phyloP scores from a whole-genome alignment of 2,329 filamentous ascomycete genomes.

The Celoporthe dispersa region DNA sequence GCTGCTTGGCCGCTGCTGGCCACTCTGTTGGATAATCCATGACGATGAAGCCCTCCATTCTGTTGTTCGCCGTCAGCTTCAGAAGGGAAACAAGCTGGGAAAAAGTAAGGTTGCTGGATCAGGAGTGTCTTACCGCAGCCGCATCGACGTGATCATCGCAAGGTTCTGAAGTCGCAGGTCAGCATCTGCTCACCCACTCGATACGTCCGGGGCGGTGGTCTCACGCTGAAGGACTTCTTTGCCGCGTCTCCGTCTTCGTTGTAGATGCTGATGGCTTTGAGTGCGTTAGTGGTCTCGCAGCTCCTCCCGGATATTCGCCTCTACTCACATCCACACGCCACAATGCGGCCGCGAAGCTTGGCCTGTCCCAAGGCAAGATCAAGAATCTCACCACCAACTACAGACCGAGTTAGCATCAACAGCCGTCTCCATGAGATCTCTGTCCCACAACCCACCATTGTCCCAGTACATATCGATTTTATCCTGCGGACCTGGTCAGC shows the following conservation, averaged over 20 bases:
- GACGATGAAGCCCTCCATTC: conserved; percentile 74
- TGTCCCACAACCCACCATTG: conserved; percentile 47
- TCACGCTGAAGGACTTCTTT: conserved; percentile 19
- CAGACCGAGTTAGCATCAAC: conserved; percentile 6
- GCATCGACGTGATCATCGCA: conserved; percentile 18
- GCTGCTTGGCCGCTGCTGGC: conserved; percentile 59
- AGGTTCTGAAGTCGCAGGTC: conserved; percentile 36
- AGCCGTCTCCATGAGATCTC: background rate
- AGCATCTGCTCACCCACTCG: conserved; percentile 35
- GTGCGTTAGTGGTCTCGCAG: background rate
- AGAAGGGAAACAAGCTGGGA: conserved; percentile 40
- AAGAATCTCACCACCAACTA: conserved; percentile 71
- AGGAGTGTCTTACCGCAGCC: conserved; percentile 35
- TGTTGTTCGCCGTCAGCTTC: conserved; percentile 17
- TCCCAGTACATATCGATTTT: conserved; percentile 73
- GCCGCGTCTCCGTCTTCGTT: conserved; percentile 10
- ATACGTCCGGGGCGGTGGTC: background rate
- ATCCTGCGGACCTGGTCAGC: conserved; percentile 36
- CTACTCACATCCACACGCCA: conserved; percentile 75
- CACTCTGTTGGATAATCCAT: conserved; percentile 68
- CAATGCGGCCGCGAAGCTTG: conserved; percentile 65
- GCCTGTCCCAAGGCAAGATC: conserved; percentile 69
- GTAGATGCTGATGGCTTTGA: conserved; percentile 25
- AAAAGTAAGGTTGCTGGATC: conserved; percentile 62
- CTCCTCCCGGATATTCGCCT: conserved; percentile 44